Evolutionary conservation across 1,139 yeast species (phyloP), one percentile per base, ranked within the genome.

Genomic region (Sugiyamaella novakii): DNA sequence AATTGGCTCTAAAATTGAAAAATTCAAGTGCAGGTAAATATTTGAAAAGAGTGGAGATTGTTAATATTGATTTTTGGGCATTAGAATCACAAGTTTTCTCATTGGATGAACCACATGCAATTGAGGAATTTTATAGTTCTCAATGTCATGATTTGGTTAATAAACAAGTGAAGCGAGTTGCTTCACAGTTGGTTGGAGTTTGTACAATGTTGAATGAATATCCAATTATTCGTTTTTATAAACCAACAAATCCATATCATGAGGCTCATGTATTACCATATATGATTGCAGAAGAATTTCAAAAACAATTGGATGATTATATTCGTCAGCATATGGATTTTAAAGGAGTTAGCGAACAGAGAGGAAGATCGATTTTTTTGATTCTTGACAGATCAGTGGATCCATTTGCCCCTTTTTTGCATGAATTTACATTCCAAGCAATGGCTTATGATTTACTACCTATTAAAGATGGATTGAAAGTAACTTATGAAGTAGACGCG

Each of bases 361-460:
- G 84, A 56, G 87, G 87, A 12, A 75, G 96, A 57, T 79, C 96
- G 0, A 76, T 87, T 0, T 75, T 91, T 58, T 67, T 92, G 45
- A 80, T 92, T 27, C 73, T 87, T 4, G 98, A 92, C 67, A 75
- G 99, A 54, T 77, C 95, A 0, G 66, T 89, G 64, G 98, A 94
- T 66, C 73, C 86, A 50, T 79, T 80, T 61, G 87, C 95, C 3
- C 96, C 98, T 0, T 66, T 94, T 43, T 68, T 91, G 48, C 98
- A 92, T 66, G 96, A 89, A 64, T 88, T 91, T 67, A 80, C 85
- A n/a, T 94, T 89, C 66, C 96, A 92, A 67, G 92, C 97, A 5
- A 84, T 91, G 87, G 86, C 92, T 12, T 83, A 84, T 72, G 98
- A 92, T 66, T 67, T 81, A 43, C 55, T 72, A 27, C 59, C 59